phyloP scores from a whole-genome alignment of 345 rosid species.

The Lepidium sativum region DNA sequence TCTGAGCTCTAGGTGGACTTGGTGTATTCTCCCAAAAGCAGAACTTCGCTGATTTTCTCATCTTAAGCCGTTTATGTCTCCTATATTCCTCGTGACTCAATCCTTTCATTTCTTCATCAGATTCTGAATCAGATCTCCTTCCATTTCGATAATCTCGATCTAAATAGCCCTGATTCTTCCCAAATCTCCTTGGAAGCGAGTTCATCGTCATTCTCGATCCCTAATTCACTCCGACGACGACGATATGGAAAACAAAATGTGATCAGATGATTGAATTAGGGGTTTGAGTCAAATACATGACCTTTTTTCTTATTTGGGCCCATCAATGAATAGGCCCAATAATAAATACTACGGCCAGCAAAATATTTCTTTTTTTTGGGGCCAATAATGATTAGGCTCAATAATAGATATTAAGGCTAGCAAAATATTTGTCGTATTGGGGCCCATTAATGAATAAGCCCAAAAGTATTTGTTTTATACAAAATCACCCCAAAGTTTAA shows the following conservation, averaged over 20 bases:
- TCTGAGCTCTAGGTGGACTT: conserved; percentile 61
- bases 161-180: conserved; percentile 36
- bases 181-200: conserved; percentile 51
- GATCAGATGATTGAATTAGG: background rate
- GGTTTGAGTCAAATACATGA: background rate
- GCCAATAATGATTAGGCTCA: background rate
- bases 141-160: conserved; percentile 44
- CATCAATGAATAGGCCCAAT: background rate
- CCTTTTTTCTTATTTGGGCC: background rate
- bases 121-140: conserved; percentile 52
- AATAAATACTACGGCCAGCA: background rate
- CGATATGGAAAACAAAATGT: background rate
- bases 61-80: conserved; percentile 80
- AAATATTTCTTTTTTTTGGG: background rate
- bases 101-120: conserved; percentile 83
- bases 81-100: conserved; percentile 69
- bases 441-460: background rate
- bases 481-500: conserved; percentile 13
- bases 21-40: conserved; percentile 78
- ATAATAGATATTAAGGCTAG: background rate
- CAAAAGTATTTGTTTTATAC: background rate
- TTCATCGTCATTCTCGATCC: conserved; percentile 24
- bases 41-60: conserved; percentile 47
- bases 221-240: background rate
- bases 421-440: background rate